These are phyloP conservation scores for Lachnellula cervina DNA, from an alignment of 2,329 filamentous ascomycete species.

Conservation along the genomic window DNA sequence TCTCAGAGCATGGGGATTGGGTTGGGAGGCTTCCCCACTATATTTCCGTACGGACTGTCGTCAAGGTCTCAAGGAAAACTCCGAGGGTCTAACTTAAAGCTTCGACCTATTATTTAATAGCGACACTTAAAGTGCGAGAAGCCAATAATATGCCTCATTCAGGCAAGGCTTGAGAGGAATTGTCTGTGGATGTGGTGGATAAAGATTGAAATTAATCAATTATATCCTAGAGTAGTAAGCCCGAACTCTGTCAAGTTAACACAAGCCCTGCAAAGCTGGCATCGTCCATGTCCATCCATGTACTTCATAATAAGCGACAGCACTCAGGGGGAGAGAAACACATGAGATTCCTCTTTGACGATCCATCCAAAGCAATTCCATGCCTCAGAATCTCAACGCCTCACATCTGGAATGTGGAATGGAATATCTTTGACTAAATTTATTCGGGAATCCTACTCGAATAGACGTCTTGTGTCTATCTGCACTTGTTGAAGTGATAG, in stretches of 20 bases:
- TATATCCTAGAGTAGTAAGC: background rate
- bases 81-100: background rate
- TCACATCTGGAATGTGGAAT: background rate
- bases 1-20: background rate
- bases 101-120: background rate
- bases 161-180: background rate
- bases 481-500: background rate
- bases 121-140: background rate
- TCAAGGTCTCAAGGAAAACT: background rate
- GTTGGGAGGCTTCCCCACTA: background rate
- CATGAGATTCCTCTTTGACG: slow-evolving; percentile 5
- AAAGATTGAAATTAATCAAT: background rate
- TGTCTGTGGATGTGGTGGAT: background rate
- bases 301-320: background rate
- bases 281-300: background rate
- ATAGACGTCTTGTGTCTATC: too few species aligned
- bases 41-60: too few species aligned
- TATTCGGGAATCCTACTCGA: too few species aligned
- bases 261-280: background rate
- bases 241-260: background rate
- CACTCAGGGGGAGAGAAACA: background rate
- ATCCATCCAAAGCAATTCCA: background rate
- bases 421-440: background rate
- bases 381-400: background rate
- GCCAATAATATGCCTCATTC: background rate